Conservation (phyloP, 495 filamentous ascomycete species). For the Letharia columbiana region DNA sequence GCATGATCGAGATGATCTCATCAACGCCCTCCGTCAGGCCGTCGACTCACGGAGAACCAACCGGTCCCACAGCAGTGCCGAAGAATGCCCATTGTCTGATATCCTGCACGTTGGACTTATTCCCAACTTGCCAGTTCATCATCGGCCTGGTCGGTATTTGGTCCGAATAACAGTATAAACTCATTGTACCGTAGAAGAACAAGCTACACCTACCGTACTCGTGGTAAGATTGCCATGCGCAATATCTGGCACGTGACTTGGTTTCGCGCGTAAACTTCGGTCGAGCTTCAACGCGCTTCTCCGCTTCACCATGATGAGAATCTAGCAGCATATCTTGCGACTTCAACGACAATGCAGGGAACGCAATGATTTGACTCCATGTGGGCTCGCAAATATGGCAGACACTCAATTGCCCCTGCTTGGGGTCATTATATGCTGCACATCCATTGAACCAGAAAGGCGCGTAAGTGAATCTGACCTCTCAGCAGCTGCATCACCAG, state of each 20-base stretch:
- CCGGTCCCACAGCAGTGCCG: no score
- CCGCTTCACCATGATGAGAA: conserved; percentile 1
- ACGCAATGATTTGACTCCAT: not conserved
- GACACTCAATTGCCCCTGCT: conserved; percentile 56
- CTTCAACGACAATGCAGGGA: not conserved
- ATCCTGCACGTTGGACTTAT: not conserved
- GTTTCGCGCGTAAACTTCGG: conserved; percentile 6
- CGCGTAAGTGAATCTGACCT: conserved; percentile 49
- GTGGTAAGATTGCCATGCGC: not conserved
- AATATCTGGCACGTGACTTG: not conserved
- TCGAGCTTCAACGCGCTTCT: conserved; percentile 1
- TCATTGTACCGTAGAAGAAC: no score
- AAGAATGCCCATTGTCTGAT: no score
- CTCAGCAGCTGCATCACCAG: not conserved
- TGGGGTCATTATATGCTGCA: conserved; percentile 86
- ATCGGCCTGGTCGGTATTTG: not conserved
- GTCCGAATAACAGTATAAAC: not conserved
- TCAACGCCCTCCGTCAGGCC: no score
- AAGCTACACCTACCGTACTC: no score
- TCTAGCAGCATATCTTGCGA: no score
- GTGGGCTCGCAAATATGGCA: conserved; percentile 30
- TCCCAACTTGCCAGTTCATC: not conserved
- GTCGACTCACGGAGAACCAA: no score
- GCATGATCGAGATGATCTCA: no score
- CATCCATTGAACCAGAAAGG: conserved; percentile 70